Conservation (phyloP, 345 rosid species). For the Streptanthus diversifolius region DNA sequence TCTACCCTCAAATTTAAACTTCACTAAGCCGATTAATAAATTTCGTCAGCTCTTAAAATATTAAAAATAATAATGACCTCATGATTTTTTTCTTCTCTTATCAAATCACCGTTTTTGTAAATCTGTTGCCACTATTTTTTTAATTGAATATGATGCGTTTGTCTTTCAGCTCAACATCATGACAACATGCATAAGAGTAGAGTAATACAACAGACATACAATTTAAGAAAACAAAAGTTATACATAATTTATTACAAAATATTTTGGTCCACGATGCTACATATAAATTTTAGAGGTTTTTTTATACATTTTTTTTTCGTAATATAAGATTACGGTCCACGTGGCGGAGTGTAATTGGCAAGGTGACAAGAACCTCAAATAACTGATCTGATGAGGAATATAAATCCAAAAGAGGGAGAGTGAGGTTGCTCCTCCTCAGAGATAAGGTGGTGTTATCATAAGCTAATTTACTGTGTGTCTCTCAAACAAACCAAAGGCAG, state of each 20-base stretch:
- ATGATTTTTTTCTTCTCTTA: neutral
- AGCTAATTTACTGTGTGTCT: slow-evolving; percentile 22
- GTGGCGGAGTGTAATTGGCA: slow-evolving; percentile 46
- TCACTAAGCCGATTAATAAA: neutral
- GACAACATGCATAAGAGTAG: slow-evolving; percentile 15
- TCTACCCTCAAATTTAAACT: slow-evolving; percentile 1
- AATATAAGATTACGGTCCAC: slow-evolving; percentile 55
- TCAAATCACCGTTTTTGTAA: slow-evolving; percentile 1
- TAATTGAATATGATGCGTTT: slow-evolving; percentile 22
- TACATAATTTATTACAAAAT: neutral
- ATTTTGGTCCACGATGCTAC: neutral
- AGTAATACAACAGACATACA: neutral
- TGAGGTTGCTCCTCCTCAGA: slow-evolving; percentile 20
- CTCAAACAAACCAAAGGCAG: slow-evolving; percentile 26
- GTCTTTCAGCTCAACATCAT: slow-evolving; percentile 19
- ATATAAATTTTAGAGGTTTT: neutral
- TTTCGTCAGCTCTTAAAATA: neutral
- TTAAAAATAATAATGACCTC: slow-evolving; percentile 3
- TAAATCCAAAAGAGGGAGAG: slow-evolving; percentile 41
- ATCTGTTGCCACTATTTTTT: slow-evolving; percentile 20
- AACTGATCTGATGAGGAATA: slow-evolving; percentile 55
- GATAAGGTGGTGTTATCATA: slow-evolving; percentile 36
- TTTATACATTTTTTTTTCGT: neutral
- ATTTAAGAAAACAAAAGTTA: neutral
- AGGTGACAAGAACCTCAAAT: slow-evolving; percentile 65